Conservation (phyloP, 192 early-diverging fungal genomes). For the Linderina pennispora region DNA sequence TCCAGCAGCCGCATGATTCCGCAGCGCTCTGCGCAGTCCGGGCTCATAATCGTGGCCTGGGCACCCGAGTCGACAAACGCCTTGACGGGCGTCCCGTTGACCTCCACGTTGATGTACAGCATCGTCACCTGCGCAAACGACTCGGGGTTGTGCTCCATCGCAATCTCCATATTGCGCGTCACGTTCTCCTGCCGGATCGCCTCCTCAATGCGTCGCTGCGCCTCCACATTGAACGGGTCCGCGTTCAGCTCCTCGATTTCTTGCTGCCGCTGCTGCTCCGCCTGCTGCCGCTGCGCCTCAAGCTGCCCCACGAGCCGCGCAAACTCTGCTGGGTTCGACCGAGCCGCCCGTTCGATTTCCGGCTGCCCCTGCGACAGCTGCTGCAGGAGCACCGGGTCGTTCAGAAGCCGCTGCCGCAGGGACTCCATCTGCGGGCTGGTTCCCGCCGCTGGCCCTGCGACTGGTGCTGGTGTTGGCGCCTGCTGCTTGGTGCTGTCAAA, state of each 20-base stretch:
- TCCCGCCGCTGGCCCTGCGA: constrained; percentile 4
- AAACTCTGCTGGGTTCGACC: constrained; percentile 15
- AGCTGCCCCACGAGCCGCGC: constrained; percentile 12
- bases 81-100: constrained; percentile 85
- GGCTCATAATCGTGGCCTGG: constrained; percentile 86
- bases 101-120: constrained; percentile 85
- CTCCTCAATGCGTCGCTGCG: constrained; percentile 88
- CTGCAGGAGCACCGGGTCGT: constrained; percentile 18
- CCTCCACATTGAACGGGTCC: constrained; percentile 88
- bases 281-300: constrained; percentile 1
- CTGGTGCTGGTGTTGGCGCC: background rate
- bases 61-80: constrained; percentile 98
- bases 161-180: constrained; percentile 70
- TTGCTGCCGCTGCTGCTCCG: constrained; percentile 5
- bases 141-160: constrained; percentile 94
- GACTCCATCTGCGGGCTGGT: constrained; percentile 14
- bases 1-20: constrained; percentile 89
- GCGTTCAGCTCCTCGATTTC: constrained; percentile 54
- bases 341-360: constrained; percentile 26
- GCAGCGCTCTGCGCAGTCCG: constrained; percentile 63
- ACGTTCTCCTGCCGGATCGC: constrained; percentile 83
- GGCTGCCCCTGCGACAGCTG: constrained; percentile 20
- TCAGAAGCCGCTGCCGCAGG: constrained; percentile 30
- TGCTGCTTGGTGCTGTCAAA: constrained; percentile 15
- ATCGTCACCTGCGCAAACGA: constrained; percentile 86